These are phyloP conservation scores for Fusarium nygamai DNA, from an alignment of 2,329 filamentous ascomycete species.

Conservation along the genomic window DNA sequence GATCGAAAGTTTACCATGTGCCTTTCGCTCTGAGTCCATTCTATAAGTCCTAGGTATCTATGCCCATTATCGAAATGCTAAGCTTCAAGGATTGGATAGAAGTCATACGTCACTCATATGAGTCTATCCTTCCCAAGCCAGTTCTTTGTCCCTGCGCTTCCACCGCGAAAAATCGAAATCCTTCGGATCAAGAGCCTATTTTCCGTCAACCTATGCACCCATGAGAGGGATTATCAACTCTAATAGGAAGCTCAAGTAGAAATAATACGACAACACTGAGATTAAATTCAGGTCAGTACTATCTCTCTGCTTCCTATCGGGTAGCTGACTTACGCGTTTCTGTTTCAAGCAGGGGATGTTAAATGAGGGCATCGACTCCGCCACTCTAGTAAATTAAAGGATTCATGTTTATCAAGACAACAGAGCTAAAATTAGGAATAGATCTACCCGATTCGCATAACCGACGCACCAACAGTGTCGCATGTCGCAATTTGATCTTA, in stretches of 20 bases:
- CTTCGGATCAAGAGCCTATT: no score
- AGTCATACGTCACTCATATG: fast-evolving
- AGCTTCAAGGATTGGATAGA: no score
- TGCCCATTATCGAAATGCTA: no score
- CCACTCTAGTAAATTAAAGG: not conserved
- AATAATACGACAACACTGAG: fast-evolving
- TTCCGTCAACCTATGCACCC: fast-evolving
- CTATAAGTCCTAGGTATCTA: not conserved
- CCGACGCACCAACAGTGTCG: fast-evolving
- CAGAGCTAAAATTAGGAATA: not conserved
- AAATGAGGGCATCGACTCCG: not conserved
- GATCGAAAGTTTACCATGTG: fast-evolving
- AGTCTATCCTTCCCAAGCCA: fast-evolving
- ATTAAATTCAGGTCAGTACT: not conserved
- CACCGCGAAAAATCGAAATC: not conserved
- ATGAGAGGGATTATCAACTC: not conserved
- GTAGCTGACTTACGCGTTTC: not conserved
- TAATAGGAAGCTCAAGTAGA: not conserved
- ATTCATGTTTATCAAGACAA: not conserved
- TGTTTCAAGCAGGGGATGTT: not conserved
- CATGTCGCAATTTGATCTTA: not conserved
- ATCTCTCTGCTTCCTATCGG: not conserved
- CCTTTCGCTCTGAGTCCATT: fast-evolving
- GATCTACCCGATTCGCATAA: not conserved
- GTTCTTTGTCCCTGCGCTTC: fast-evolving